Percentiles rank a stretch among this genome's conserved stretches.
phyloP scores from a whole-genome alignment of 2,329 filamentous ascomycete genomes.

The Basipetospora sp. region DNA sequence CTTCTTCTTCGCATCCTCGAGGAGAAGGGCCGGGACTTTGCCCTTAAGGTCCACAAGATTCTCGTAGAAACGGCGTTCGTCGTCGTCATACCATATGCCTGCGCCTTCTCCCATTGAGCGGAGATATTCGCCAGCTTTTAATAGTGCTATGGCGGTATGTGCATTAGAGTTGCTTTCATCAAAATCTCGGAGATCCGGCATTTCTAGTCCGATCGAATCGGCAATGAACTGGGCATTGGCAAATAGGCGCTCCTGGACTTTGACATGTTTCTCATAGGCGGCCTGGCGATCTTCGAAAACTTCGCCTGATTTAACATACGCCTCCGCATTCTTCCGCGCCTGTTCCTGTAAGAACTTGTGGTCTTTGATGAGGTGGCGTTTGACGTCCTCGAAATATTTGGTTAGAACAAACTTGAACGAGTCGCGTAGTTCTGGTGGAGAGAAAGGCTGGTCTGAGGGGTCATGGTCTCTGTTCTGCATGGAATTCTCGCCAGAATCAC shows the following conservation, averaged over 20 bases:
- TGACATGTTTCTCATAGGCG: constrained; percentile 87
- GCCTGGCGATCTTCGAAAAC: constrained; percentile 95
- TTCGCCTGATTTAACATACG: constrained; percentile 94
- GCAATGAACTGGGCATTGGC: constrained; percentile 83
- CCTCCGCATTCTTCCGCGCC: constrained; percentile 87
- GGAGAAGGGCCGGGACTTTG: constrained; percentile 81
- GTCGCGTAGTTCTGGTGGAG: constrained; percentile 61
- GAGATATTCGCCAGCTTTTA: constrained; percentile 87
- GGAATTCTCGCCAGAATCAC: constrained; percentile 8
- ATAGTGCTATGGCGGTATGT: constrained; percentile 73
- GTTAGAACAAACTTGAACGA: constrained; percentile 74
- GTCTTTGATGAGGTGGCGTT: constrained; percentile 72
- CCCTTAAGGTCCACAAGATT: constrained; percentile 90
- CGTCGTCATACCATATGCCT: constrained; percentile 97
- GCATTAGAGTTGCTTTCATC: constrained; percentile 51
- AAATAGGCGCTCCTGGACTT: constrained; percentile 78
- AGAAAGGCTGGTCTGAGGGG: constrained; percentile 57
- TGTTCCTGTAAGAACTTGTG: constrained; percentile 79
- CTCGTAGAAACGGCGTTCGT: constrained; percentile 95
- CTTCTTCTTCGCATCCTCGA: constrained; percentile 93
- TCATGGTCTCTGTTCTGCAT: constrained; percentile 12
- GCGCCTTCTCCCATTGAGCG: constrained; percentile 78
- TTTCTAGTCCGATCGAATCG: constrained; percentile 74
- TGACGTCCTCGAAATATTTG: constrained; percentile 87
- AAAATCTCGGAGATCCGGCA: constrained; percentile 82